phyloP scores from a whole-genome alignment of 2,329 filamentous ascomycete species.

The Nigrospora oryzae region DNA sequence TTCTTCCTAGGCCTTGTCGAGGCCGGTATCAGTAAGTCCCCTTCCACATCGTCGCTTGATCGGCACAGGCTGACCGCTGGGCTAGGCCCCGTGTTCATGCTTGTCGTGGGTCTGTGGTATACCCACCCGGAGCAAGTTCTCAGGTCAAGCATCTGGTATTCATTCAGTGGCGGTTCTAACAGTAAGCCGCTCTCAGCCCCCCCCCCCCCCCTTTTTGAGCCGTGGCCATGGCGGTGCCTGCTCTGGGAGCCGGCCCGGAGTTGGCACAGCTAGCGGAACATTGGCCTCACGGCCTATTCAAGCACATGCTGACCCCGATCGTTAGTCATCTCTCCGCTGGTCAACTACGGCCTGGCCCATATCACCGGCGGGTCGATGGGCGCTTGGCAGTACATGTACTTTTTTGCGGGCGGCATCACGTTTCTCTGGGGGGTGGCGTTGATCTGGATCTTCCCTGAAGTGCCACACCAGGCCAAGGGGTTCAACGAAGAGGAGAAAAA shows the following conservation, averaged over 20 bases:
- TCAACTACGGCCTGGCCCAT: slow-evolving; percentile 25
- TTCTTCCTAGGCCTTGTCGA: slow-evolving; percentile 29
- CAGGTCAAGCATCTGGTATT: slow-evolving; percentile 27
- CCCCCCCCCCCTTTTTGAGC: too few relatives aligned
- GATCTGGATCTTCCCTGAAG: slow-evolving; percentile 19
- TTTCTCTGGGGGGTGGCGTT: slow-evolving; percentile 13
- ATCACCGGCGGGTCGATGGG: slow-evolving; percentile 15
- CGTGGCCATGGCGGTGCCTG: too few relatives aligned
- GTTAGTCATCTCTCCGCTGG: slow-evolving; percentile 18
- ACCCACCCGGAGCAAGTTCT: slow-evolving; percentile 26
- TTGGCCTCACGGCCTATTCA: too few relatives aligned
- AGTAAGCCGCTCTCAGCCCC: neutral
- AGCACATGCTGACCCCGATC: too few relatives aligned
- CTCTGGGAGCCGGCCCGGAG: too few relatives aligned
- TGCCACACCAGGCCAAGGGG: slow-evolving; percentile 18
- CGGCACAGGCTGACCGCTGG: too few relatives aligned
- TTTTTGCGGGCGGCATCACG: slow-evolving; percentile 23
- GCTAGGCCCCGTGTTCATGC: slow-evolving; percentile 21
- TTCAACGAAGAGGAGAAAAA: slow-evolving; percentile 18
- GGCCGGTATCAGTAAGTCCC: slow-evolving; percentile 13
- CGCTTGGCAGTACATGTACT: slow-evolving; percentile 25
- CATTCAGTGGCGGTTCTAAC: slow-evolving; percentile 26
- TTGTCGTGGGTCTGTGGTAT: slow-evolving; percentile 29
- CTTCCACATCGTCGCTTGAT: too few relatives aligned
- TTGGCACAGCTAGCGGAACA: too few relatives aligned